These are phyloP conservation scores for Oryza officinalis DNA, from an alignment of 176 grass and related monocot species.

Conservation along the genomic window DNA sequence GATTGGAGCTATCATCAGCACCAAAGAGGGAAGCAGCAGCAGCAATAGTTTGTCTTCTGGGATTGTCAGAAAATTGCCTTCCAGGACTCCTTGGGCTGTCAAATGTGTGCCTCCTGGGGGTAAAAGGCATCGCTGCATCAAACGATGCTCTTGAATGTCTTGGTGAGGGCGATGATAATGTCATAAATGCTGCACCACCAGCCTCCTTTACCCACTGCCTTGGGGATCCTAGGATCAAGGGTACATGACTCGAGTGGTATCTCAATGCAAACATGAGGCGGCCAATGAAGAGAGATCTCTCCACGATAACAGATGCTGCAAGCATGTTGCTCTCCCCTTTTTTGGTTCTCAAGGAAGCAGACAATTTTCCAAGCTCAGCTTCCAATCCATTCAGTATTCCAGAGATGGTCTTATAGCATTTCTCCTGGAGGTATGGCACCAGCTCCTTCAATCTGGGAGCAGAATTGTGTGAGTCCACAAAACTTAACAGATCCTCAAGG, in stretches of 20 bases:
- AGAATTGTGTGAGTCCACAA: conserved; percentile 96
- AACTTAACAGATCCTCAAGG: conserved; percentile 87
- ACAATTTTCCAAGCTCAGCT: conserved; percentile 63
- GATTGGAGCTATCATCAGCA: conserved; percentile 69
- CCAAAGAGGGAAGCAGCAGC: conserved; percentile 77
- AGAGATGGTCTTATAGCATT: conserved; percentile 76
- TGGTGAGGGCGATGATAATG: conserved; percentile 61
- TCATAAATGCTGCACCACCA: conserved; percentile 48
- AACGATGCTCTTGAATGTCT: conserved; percentile 57
- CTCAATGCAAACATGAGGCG: conserved; percentile 86
- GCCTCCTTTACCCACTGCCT: conserved; percentile 84
- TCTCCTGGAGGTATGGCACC: conserved; percentile 90
- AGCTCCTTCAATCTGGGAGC: conserved; percentile 74
- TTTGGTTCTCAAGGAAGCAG: conserved; percentile 58
- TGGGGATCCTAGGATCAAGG: conserved; percentile 82
- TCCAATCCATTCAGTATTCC: conserved; percentile 76
- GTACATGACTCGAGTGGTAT: conserved; percentile 92
- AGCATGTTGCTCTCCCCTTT: conserved; percentile 39
- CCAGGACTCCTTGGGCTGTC: conserved; percentile 80
- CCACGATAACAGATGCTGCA: conserved; percentile 67
- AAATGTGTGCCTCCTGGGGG: conserved; percentile 61
- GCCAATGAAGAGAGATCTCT: conserved; percentile 89
- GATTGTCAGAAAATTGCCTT: conserved; percentile 55
- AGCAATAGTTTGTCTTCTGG: conserved; percentile 86
- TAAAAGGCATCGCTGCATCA: conserved; percentile 55